Percentiles rank a stretch among this genome's conserved stretches.
These are phyloP conservation scores for Lonicera japonica DNA, from an alignment of 129 eudicot species.

Conservation along the genomic window DNA sequence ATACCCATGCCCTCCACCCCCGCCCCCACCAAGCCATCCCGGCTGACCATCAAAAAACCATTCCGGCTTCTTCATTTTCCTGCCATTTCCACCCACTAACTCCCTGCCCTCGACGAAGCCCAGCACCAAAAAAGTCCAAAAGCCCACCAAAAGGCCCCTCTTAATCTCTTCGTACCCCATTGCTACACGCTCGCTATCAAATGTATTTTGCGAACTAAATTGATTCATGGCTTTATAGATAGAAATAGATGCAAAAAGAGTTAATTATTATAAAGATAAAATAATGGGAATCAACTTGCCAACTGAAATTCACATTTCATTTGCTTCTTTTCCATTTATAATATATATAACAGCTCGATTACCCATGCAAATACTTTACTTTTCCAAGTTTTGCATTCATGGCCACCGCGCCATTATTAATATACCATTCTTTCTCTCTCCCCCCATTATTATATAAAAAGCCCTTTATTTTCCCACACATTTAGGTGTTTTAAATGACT, in stretches of 20 bases:
- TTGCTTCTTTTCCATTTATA: too few species aligned
- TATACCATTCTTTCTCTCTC: too few species aligned
- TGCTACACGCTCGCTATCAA: background rate
- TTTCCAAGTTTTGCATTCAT: too few species aligned
- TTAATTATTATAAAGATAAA: too few species aligned
- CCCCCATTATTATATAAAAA: too few species aligned
- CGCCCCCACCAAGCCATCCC: conserved; percentile 23
- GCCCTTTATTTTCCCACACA: too few species aligned
- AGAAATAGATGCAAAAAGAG: too few species aligned
- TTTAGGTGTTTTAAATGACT: too few species aligned
- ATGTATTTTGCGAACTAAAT: conserved; percentile 6
- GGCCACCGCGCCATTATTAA: too few species aligned
- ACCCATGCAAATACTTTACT: too few species aligned
- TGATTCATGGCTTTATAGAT: background rate
- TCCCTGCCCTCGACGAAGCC: conserved; percentile 30
- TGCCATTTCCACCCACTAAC: conserved; percentile 8
- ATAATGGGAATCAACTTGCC: conserved; percentile 20
- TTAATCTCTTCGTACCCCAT: conserved; percentile 8
- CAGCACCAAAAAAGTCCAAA: conserved; percentile 5
- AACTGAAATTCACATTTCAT: conserved; percentile 30
- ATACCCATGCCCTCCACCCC: background rate
- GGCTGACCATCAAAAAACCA: conserved; percentile 32
- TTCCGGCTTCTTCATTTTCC: conserved; percentile 32
- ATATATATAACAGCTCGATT: too few species aligned
- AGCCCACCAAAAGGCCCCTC: conserved; percentile 13